Conservation (phyloP, 768 basidiomycete species). For the Kwoniella mangroviensis region DNA sequence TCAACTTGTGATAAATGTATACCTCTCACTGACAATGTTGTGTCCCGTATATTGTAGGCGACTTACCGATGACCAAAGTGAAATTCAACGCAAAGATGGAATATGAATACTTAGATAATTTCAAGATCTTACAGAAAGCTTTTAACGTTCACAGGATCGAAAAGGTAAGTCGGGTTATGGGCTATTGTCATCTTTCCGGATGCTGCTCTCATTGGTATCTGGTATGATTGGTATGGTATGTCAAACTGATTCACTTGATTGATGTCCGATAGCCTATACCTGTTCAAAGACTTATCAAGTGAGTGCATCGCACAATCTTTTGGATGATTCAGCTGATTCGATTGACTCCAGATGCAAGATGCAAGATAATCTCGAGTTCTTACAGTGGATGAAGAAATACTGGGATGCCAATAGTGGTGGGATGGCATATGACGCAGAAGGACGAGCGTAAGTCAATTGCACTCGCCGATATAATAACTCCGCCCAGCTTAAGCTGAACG, state of each 20-base stretch:
- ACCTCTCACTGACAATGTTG: neutral
- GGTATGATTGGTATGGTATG: too few species aligned
- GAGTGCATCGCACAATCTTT: too few species aligned
- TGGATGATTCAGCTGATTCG: too few species aligned
- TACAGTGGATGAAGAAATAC: constrained; percentile 95
- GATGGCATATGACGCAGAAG: constrained; percentile 82
- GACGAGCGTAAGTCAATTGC: constrained; percentile 69
- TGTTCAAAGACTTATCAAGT: constrained; percentile 92
- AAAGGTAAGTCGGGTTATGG: too few species aligned
- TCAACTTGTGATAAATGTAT: too few species aligned
- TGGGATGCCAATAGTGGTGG: constrained; percentile 94
- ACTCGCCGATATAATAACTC: too few species aligned
- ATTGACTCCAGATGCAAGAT: constrained; percentile 93
- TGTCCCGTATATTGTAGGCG: constrained; percentile 63
- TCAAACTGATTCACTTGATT: too few species aligned
- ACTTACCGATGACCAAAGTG: constrained; percentile 86
- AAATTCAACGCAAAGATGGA: constrained; percentile 94
- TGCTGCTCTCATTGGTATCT: too few species aligned
- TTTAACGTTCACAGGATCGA: constrained; percentile 94
- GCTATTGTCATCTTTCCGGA: too few species aligned
- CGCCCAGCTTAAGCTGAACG: neutral
- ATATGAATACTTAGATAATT: constrained; percentile 94
- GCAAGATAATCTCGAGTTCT: constrained; percentile 99
- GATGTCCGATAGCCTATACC: constrained; percentile 88
- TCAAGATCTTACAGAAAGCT: constrained; percentile 87